Base-by-base conservation (phyloP, 331 rosid species). In the Quercus lobata region DNA sequence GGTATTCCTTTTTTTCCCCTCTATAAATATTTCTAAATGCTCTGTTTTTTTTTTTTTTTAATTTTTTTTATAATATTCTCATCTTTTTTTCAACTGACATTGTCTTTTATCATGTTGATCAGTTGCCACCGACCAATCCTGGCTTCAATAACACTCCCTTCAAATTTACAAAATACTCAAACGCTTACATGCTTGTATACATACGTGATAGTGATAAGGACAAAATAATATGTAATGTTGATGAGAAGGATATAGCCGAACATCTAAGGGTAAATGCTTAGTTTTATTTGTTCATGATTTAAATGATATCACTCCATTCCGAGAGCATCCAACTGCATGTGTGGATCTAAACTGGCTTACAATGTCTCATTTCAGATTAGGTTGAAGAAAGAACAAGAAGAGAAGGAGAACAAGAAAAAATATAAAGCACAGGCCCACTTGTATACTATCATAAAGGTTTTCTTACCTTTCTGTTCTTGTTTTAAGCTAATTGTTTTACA, bases 121-220 rank as follows among this genome's bases (percentile, higher is more conserved):
- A 92, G 94, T 76, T 92, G 77, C 97, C 90, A 17, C 90, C 87
- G 79, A 86, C 94, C 55, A 92, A 92, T 77, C 97, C 92, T 79
- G 94, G 97, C 35, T 90, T 92, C 77, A 88, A 88, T 78, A 88
- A 92, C 66, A 78, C 94, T 71, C 94, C 92, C 57, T 88, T 88
- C 71, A 92, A 90, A 80, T 92, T 90, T 72, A 90, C 97, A 16
- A 90, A 90, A 76, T 85, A 85, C 80, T 92, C 97, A 5, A 92
- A 92, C 74, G 97, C 94, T 1, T 92, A 92, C 81, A 92, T 92
- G 97, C 97, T 92, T 72, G 97, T 92, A 62, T 92, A 92, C 70
- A 90, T 92, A 58, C 91, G 97, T 30, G 94, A 90, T 76, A 88
- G 87, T 84, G 96, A 89, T 86, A 94, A 84, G 85, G 98, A 94